Base-by-base conservation (phyloP, 2,329 filamentous ascomycete species). In the Helotiales sp. region DNA sequence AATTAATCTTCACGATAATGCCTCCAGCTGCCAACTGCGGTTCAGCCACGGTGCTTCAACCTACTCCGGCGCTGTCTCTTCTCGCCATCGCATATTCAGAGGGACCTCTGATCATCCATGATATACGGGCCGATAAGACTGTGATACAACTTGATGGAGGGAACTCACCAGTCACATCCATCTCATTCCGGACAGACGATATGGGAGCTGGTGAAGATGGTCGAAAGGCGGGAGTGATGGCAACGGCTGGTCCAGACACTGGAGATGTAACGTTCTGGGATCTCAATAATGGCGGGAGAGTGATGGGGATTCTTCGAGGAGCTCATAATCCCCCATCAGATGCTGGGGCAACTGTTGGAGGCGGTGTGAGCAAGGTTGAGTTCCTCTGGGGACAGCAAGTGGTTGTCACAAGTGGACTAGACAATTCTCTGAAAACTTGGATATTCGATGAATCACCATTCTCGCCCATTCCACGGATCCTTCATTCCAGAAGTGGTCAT, bases 211-310 rank as follows among this genome's bases (percentile, higher is more conserved):
- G 94, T 7, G 89, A 93, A 37, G 93, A 97, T 79, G 94, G 95
- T 0, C 88, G 89, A 63, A 89, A 90, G 73, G 87, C 93, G 40
- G 96, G 96, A 63, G 93, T 97, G 63, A 97, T 99, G 93, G 95
- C 95, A 7, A 98, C 96, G 0, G 89, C 93, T 8, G 93, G 92
- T 24, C 83, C 84, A 28, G 84, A 87, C 3, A 94, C 87, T 69
- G 95, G 96, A 37, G 96, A 99, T 78, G 87, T 99, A 52, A 97
- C 93, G 0, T 91, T 99, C 71, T 99, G 96, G 96, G 96, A 99
- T 78, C 84, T 99, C 65, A 97, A 97, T 77, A 86, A 91, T 43
- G 93, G 93, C 17, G 93, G 93, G 5, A 89, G 93, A 73, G 89
- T 97, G 64, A 92, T 92, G 80, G 94, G 96, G 57, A 87, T 97